Evolutionary conservation across 192 early-diverging fungal species (phyloP).

Genomic region (Entophlyctis helioformis): DNA sequence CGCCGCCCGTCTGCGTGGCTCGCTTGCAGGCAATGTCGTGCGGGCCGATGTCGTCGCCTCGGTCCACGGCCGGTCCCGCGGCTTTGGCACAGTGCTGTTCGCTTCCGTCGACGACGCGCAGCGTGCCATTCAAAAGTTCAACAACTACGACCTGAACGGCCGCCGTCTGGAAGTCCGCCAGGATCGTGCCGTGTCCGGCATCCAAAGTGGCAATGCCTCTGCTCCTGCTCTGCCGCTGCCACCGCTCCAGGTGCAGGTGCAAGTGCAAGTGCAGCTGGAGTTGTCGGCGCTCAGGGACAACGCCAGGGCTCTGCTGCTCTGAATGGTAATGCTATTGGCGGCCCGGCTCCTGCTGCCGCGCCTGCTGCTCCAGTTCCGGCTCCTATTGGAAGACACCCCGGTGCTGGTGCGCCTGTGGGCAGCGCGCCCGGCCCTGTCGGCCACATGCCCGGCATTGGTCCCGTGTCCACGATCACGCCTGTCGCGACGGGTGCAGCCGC

Average conservation of each 20-base stretch:
- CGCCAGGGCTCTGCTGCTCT: too few species aligned
- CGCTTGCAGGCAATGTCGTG: conserved; percentile 22
- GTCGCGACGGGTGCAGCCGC: too few species aligned
- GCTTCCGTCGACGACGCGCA: conserved; percentile 24
- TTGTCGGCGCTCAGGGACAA: too few species aligned
- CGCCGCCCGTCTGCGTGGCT: too few species aligned
- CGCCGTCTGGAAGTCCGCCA: conserved; percentile 34
- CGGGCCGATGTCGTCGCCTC: conserved; percentile 25
- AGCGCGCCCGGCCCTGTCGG: neutral
- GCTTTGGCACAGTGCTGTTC: conserved; percentile 36
- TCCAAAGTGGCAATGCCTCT: conserved; percentile 4
- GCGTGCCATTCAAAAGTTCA: conserved; percentile 25
- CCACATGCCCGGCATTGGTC: too few species aligned
- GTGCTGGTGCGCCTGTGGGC: neutral
- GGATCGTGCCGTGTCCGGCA: conserved; percentile 22
- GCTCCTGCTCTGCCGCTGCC: neutral
- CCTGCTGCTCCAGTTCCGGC: neutral
- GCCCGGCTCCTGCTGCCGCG: neutral
- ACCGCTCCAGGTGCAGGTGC: conserved; percentile 4
- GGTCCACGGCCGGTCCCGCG: conserved; percentile 24
- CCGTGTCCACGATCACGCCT: too few species aligned
- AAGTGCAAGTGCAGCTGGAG: neutral
- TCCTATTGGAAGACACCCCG: neutral
- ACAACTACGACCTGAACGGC: conserved; percentile 36
- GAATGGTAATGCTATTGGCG: conserved; percentile 1